Conservation (phyloP, 352 stramenopile genomes). For the Globisporangium polare region DNA sequence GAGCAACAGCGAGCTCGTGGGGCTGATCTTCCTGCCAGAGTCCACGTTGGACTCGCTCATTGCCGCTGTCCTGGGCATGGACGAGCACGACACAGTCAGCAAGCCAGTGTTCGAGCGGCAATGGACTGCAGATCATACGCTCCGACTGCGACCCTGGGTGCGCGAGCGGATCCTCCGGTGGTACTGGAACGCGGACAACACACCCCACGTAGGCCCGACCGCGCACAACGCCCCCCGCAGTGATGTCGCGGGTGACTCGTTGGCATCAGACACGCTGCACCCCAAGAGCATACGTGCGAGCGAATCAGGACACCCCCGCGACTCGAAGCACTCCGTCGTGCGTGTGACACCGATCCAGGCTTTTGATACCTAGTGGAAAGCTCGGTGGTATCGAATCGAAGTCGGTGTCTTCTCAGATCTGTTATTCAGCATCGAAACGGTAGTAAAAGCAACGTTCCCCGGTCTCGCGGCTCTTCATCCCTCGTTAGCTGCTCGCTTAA, state of each 20-base stretch:
- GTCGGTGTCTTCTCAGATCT: not conserved
- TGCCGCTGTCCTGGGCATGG: slow-evolving; percentile 32
- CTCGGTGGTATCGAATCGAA: not conserved
- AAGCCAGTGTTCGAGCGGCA: slow-evolving; percentile 14
- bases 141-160: not conserved
- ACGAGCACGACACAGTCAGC: slow-evolving; percentile 21
- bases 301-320: not conserved
- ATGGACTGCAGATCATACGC: slow-evolving; percentile 13
- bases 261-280: not conserved
- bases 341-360: not conserved
- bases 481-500: not conserved
- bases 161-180: slow-evolving; percentile 6
- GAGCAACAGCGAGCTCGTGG: slow-evolving; percentile 26
- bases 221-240: not conserved
- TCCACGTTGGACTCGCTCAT: slow-evolving; percentile 52
- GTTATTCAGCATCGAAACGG: not conserved
- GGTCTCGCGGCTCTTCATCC: not conserved
- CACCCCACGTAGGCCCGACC: not conserved
- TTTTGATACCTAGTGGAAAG: not conserved
- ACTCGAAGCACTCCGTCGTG: not conserved
- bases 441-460: not conserved
- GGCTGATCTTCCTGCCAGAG: slow-evolving; percentile 44
- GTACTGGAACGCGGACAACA: slow-evolving; percentile 16
- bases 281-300: not conserved
- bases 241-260: too few relatives aligned